phyloP scores from a whole-genome alignment of 2,329 filamentous ascomycete species.

The Simplicillium sp. region DNA sequence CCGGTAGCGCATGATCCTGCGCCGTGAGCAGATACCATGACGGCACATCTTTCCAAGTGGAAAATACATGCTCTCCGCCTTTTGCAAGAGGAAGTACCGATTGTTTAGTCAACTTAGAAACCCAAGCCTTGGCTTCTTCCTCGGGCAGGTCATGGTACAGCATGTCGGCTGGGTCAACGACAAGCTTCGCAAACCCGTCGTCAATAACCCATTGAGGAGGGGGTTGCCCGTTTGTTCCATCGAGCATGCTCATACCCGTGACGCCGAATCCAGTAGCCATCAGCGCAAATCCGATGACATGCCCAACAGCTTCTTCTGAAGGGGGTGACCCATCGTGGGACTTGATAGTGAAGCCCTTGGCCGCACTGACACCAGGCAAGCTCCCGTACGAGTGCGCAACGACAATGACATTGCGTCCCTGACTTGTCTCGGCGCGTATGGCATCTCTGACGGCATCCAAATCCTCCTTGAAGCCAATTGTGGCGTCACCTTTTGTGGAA shows the following conservation, averaged over 20 bases:
- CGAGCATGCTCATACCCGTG: slow-evolving; percentile 28
- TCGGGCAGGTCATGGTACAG: slow-evolving; percentile 40
- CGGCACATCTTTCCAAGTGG: slow-evolving; percentile 37
- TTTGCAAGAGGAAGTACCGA: slow-evolving; percentile 33
- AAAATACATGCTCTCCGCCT: slow-evolving; percentile 31
- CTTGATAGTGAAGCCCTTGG: slow-evolving; percentile 27
- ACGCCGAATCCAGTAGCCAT: slow-evolving; percentile 33
- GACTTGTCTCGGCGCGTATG: slow-evolving; percentile 22
- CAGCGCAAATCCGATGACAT: slow-evolving; percentile 32
- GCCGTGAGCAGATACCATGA: slow-evolving; percentile 33
- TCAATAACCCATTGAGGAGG: slow-evolving; percentile 31
- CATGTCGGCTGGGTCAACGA: slow-evolving; percentile 24
- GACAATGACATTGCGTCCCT: slow-evolving; percentile 33
- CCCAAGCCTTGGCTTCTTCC: slow-evolving; percentile 32
- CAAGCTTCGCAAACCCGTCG: slow-evolving; percentile 28
- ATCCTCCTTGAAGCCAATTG: slow-evolving; percentile 30
- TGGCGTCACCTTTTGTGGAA: slow-evolving; percentile 22
- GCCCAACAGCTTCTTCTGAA: slow-evolving; percentile 13
- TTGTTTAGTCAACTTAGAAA: slow-evolving; percentile 27
- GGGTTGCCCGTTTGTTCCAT: slow-evolving; percentile 27
- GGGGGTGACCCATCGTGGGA: slow-evolving; percentile 3
- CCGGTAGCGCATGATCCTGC: slow-evolving; percentile 30
- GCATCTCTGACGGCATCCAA: slow-evolving; percentile 25
- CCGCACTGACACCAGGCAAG: slow-evolving; percentile 32
- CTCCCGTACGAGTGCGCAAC: slow-evolving; percentile 40